Evolutionary conservation across 2,329 filamentous ascomycete species (phyloP), one percentile per base, ranked within the genome.

Genomic region (Penicillium thymicola): DNA sequence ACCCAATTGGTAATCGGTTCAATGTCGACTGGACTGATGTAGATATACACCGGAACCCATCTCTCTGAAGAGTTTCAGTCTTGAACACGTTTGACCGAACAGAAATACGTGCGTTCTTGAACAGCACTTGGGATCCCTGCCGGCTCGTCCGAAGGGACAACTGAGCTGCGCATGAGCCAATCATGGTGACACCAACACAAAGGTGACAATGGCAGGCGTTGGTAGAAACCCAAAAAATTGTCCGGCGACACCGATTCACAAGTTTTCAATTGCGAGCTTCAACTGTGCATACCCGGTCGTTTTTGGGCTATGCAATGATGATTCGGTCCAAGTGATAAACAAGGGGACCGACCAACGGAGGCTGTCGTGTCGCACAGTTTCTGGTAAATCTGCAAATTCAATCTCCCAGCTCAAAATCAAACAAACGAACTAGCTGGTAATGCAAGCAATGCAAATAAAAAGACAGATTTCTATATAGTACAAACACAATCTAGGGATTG

Each of bases 131-230:
- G 25, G 52, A 56, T 28, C 45, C 49, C 37, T 53, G 55, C 13
- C 43, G 51, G 32, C 46, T 40, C 9, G 54, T 55, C 34, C 58
- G 56, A 50, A 59, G 27, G 21, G 54, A 46, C 51, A 61, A 32
- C 52, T 57, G 52, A 7, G 30, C 36, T 43, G 44, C 54, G 25
- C 44, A 44, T 47, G 48, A 40, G 40, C 54, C 47, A 43, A 65
- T 42, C 64, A 66, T 66, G 51, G 51, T 60, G 52, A 27, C 44
- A 59, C 50, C 53, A 32, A 44, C 25, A 34, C 18, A 59, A 44
- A 58, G 9, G 9, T 46, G 21, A 58, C 37, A 46, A 43, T 44
- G 30, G 38, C 45, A 43, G 45, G 25, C 9, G 52, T 42, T 38
- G n/a, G 18, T 23, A 34, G 18, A 41, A 44, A 14, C n/a, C 5